Conservation (phyloP, 371 early-diverging fungal genomes). For the Rhizomucor pusillus region DNA sequence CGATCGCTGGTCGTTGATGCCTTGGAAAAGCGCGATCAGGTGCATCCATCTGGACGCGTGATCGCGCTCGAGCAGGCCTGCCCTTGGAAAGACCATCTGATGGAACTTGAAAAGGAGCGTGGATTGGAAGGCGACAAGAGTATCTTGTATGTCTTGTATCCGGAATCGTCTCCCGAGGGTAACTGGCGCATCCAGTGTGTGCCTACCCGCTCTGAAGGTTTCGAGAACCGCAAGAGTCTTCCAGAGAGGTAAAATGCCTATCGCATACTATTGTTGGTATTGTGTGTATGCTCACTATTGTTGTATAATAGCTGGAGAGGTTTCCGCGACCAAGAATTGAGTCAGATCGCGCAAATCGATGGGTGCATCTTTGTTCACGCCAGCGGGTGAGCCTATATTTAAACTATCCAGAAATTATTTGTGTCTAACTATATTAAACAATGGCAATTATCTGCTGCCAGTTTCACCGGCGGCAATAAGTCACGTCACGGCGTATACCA, state of each 20-base stretch:
- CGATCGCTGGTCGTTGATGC: constrained; percentile 79
- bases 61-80: constrained; percentile 79
- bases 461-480: constrained; percentile 76
- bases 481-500: constrained; percentile 44
- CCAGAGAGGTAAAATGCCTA: constrained; percentile 84
- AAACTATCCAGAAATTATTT: no score
- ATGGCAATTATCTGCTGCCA: constrained; percentile 5
- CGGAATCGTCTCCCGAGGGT: constrained; percentile 50
- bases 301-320: constrained; percentile 82
- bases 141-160: constrained; percentile 82
- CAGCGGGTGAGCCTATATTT: constrained; percentile 56
- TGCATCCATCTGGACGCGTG: constrained; percentile 78
- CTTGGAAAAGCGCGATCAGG: constrained; percentile 51
- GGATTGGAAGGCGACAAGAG: constrained; percentile 39
- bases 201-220: constrained; percentile 73
- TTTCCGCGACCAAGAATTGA: constrained; percentile 84
- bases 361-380: constrained; percentile 96
- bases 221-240: constrained; percentile 86
- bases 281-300: background rate
- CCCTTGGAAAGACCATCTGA: constrained; percentile 93
- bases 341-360: constrained; percentile 70
- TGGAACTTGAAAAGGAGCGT: constrained; percentile 65
- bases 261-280: no score
- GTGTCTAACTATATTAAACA: no score
- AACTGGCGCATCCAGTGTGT: constrained; percentile 84